Conservation (phyloP, 495 filamentous ascomycete species). For the Talaromyces adpressus region DNA sequence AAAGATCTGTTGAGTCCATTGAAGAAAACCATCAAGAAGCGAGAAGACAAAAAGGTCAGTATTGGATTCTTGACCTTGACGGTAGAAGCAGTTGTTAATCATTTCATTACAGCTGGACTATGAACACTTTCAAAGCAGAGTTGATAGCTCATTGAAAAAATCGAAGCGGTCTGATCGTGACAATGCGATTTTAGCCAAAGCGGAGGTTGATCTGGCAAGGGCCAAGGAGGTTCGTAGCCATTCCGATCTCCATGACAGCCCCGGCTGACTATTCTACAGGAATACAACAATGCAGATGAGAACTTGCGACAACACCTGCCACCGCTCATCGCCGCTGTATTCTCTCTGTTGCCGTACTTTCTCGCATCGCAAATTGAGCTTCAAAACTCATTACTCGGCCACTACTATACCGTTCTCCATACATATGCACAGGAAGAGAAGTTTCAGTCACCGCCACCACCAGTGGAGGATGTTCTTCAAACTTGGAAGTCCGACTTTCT, state of each 20-base stretch:
- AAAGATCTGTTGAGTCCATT: conserved; percentile 66
- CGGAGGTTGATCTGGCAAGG: conserved; percentile 65
- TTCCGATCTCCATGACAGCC: neutral
- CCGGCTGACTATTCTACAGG: conserved; percentile 38
- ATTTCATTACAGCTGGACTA: conserved; percentile 55
- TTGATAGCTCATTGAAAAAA: conserved; percentile 66
- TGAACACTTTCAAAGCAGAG: conserved; percentile 70
- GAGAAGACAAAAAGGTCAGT: conserved; percentile 75
- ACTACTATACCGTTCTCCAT: conserved; percentile 79
- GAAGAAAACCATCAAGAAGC: conserved; percentile 87
- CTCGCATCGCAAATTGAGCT: conserved; percentile 67
- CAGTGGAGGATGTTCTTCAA: conserved; percentile 63
- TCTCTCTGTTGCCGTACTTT: conserved; percentile 74
- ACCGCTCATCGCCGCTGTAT: conserved; percentile 63
- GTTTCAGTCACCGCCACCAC: conserved; percentile 67
- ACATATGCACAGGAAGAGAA: conserved; percentile 65
- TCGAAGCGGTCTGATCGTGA: conserved; percentile 67
- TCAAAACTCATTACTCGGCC: conserved; percentile 75
- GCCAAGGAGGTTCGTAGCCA: conserved; percentile 50
- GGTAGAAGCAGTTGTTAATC: neutral
- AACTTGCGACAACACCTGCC: conserved; percentile 71
- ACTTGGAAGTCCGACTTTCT: conserved; percentile 62
- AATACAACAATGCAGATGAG: conserved; percentile 76
- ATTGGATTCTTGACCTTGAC: neutral
- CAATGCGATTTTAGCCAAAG: conserved; percentile 65